Evolutionary conservation across 345 rosid species (phyloP), one percentile per base, ranked within the genome.

Genomic region (Eutrema heterophyllum): DNA sequence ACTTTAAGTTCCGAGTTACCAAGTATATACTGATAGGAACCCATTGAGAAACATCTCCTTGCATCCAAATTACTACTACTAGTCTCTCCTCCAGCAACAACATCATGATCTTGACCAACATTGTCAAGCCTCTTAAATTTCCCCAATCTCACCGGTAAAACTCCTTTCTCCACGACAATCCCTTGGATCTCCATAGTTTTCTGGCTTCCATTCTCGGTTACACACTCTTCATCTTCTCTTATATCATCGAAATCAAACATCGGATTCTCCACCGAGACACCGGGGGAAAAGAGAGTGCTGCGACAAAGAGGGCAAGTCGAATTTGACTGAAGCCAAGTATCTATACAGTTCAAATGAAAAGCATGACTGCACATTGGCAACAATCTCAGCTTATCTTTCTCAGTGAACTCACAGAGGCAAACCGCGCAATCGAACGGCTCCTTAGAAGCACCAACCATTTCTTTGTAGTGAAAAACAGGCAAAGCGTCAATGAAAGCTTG

Each of bases 371-470:
- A 91, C 79, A 67, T 75, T 30, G 97, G 97, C 55, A 91, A 88
- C 78, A 91, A 67, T 69, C 97, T 84, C n/a, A 91, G 85, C 82
- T 87, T 85, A 79, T 91, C 97, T 78, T 83, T 88, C 74, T 86
- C 97, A 7, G 91, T 46, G 35, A 91, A 91, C 75, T 91, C 97
- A 81, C 91, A 88, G 27, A 91, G 82, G 82, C 97, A 91, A 75
- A 91, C 97, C 4, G 97, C 92, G n/a, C 97, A 91, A 78, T 91
- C 97, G 45, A 87, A 91, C 1, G 88, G 97, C 78, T 91, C 92
- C 26, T 88, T 84, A 13, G 79, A 60, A 6, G 52, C 68, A 79
- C 92, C 92, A 51, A 88, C 85, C 16, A 91, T 83, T 72, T 91
- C 92, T 67, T 81, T 87, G 76, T 83, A 91, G 62, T 83, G 88